A percentile compares a stretch with the other conserved stretches of the same genome.
Conservation (phyloP, 2,329 filamentous ascomycete species). For the Macrophomina tecta region DNA sequence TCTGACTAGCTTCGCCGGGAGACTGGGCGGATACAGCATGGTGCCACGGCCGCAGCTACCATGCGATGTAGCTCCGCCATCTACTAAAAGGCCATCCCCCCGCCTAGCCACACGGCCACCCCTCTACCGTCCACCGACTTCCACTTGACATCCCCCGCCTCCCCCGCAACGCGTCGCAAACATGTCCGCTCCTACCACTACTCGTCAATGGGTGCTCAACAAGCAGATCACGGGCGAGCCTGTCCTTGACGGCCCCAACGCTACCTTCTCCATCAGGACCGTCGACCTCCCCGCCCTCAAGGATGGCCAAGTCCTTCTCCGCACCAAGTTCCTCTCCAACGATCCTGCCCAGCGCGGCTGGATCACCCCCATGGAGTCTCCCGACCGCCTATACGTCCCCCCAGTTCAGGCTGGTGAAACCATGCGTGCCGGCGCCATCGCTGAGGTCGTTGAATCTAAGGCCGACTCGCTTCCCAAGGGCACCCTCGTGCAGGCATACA, state of each 20-base stretch:
- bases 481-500: conserved; percentile 60
- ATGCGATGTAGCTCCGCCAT: not conserved
- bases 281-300: conserved; percentile 44
- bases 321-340: conserved; percentile 57
- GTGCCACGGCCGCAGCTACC: not conserved
- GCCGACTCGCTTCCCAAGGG: conserved; percentile 62
- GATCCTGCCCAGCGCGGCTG: conserved; percentile 58
- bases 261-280: conserved; percentile 50
- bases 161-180: not conserved
- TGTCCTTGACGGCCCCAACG: conserved; percentile 43
- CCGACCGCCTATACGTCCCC: conserved; percentile 65
- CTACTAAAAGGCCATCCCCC: not conserved
- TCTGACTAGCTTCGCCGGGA: not conserved
- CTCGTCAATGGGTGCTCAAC: conserved; percentile 52
- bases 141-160: not conserved
- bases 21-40: not conserved
- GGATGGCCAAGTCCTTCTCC: conserved; percentile 53
- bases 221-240: conserved; percentile 47
- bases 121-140: not conserved
- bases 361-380: not conserved
- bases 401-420: conserved; percentile 71
- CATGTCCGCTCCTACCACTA: conserved; percentile 30
- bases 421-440: conserved; percentile 70
- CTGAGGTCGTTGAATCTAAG: conserved; percentile 67
- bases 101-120: not conserved